Conservation (phyloP, 768 basidiomycete genomes). For the Leucosporidium scottii region DNA sequence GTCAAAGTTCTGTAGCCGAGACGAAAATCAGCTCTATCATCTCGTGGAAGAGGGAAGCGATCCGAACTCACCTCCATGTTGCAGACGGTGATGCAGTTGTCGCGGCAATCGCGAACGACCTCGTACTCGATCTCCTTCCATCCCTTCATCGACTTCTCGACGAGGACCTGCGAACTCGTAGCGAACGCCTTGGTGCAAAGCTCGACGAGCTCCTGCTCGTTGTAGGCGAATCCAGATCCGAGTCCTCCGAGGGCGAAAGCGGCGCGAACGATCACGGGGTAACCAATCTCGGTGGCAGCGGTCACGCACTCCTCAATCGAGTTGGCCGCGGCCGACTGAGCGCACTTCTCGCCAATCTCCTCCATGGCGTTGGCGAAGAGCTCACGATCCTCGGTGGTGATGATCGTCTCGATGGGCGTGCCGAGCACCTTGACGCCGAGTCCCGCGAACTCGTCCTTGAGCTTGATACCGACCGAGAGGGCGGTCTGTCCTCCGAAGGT, state of each 20-base stretch:
- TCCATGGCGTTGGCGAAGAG: slow-evolving; percentile 90
- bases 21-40: background rate
- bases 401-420: slow-evolving; percentile 94
- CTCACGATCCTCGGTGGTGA: slow-evolving; percentile 93
- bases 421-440: slow-evolving; percentile 90
- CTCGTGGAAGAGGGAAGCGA: background rate
- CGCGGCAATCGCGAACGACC: slow-evolving; percentile 91
- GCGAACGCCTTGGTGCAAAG: slow-evolving; percentile 93
- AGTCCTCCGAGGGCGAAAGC: slow-evolving; percentile 94
- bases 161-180: slow-evolving; percentile 94
- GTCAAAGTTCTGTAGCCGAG: slow-evolving; percentile 81
- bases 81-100: slow-evolving; percentile 98
- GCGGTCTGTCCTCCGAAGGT: slow-evolving; percentile 99
- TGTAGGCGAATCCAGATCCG: slow-evolving; percentile 91
- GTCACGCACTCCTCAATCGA: slow-evolving; percentile 71
- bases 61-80: slow-evolving; percentile 90
- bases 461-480: slow-evolving; percentile 89
- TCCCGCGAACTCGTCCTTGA: slow-evolving; percentile 88
- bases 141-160: slow-evolving; percentile 99
- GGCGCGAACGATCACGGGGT: slow-evolving; percentile 91
- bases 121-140: slow-evolving; percentile 99
- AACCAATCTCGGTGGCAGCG: slow-evolving; percentile 79
- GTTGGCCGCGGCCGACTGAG: slow-evolving; percentile 80
- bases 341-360: slow-evolving; percentile 91
- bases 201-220: slow-evolving; percentile 78